Evolutionary conservation across 179 eudicot species (phyloP), one percentile per base, ranked within the genome.

Genomic region (Actinidia chinensis): DNA sequence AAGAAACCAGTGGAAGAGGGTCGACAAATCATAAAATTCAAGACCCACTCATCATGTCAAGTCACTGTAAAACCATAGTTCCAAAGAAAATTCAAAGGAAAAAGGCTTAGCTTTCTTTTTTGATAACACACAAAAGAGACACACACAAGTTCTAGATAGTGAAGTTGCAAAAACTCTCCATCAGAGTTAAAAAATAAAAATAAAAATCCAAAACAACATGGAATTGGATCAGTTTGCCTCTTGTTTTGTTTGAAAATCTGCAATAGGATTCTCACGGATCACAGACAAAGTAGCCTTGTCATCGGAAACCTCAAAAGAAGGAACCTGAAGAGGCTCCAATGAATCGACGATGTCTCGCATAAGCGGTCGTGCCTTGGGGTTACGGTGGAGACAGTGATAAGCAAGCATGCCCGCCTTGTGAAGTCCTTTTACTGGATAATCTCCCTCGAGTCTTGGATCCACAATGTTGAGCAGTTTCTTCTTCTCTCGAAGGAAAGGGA

Each of bases 341-440:
- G 98, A 85, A 74, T 92, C 98, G 0, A 94, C 98, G 3, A 94
- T 85, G 71, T 94, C 98, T 7, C 93, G 84, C 98, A 94, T 94
- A 9, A 92, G 82, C 5, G 98, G 98, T 75, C 98, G 86, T 6
- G 97, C 97, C 85, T 94, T 94, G 0, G 98, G 98, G 69, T 94
- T 94, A n/a, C 92, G 91, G 71, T 92, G 89, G 71, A 93, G 85
- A 84, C 97, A 93, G 56, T 93, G 98, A 80, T 92, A 93, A 17
- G 97, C 91, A 43, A 93, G 86, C 95, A 93, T 93, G 5, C 92
- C 98, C 5, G 95, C 97, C 90, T 92, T 93, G 15, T 92, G 94
- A n/a, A 84, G 88, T 71, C 90, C 92, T 87, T 90, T 93, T 23
- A 84, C 58, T 0, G 98, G 98, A 82, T 90, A 93, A 73, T 93